Base-by-base conservation (phyloP, 257 asterid species). In the Knoxia roxburghii region DNA sequence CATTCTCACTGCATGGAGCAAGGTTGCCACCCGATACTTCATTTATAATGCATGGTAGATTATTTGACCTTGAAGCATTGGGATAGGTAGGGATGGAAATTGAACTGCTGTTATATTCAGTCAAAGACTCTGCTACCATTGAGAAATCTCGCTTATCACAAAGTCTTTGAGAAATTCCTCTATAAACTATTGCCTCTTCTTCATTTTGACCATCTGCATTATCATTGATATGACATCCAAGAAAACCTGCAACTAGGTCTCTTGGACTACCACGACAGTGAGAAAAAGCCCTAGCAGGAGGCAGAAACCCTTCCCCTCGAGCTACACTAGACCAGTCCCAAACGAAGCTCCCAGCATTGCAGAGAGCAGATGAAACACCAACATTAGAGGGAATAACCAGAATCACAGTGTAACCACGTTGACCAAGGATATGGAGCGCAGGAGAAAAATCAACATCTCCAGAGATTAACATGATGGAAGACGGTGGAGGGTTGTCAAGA, bases 381-480 rank as follows among this genome's bases (percentile, higher is more conserved):
- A 72, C 81, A 39, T 80, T 69, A 7, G 96, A 82, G 49, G 97
- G 99, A 71, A 91, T 84, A 29, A 86, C 96, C 17, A 94, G 90
- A 30, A 94, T 81, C 54, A 94, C 82, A 27, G 86, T 87, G 80
- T 94, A 94, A 14, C 99, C 98, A 57, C 99, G 88, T 61, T 94
- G 99, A 6, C 96, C 97, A 1, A 95, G 88, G 69, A 91, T 85
- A 77, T 95, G 98, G 49, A 95, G 98, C 4, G 99, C 96, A 4
- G 89, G 96, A 43, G 99, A 77, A 77, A 95, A 95, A 79, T 95
- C 99, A 57, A 95, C 95, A 72, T 95, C 99, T 35, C 99, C 99
- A 0, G 99, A 91, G 40, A 95, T 91, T 62, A 94, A 86, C 94
- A 94, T 57, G 75, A 91, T 90, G 35, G 93, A 76, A 37, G 98